Base-by-base conservation (phyloP, 768 basidiomycete genomes). In the Mycena vitilis region DNA sequence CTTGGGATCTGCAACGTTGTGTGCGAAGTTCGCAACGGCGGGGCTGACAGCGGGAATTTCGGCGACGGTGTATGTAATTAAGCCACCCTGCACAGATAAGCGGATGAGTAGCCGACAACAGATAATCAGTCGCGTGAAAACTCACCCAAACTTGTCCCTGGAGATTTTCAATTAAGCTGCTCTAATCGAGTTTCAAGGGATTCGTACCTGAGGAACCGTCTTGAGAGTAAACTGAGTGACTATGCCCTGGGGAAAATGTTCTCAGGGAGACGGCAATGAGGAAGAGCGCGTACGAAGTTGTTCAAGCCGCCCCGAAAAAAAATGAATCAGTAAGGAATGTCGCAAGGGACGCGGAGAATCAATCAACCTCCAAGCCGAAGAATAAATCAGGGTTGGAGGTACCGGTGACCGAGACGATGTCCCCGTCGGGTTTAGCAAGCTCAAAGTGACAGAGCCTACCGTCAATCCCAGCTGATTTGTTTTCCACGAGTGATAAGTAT, bases 401-500 rank as follows among this genome's bases (percentile, higher is more conserved):
- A 44, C 78, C 64, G 3, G 80, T 83, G 1, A 84, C 81, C 9
- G 71, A 77, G 0, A 76, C 73, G 1, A 87, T 75, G 0, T 77
- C 80, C 10, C 89, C 88, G 68, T 83, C 83, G 0, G 89, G 89
- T 59, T 86, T 78, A 0, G 89, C 89, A 1, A 91, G 78, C 68
- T 90, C 87, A 70, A 78, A 89, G 78, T 76, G 40, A 91, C 80
- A 1, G 80, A 88, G 66, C 91, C 90, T n/a, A 85, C 71, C 0
- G 87, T 85, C 57, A 92, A 69, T 18, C 90, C 90, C 66, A 85
- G 80, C 63, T 90, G 87, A 66, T 91, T 90, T 0, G 87, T 87
- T 59, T 83, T 78, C 85, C 86, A 91, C 16, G 90, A n/a, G n/a
- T n/a, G n/a, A n/a, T n/a, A n/a, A 90, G 71, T 89, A 91, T 4